Evolutionary conservation across 2,329 filamentous ascomycete genomes (phyloP), one percentile per base, ranked within the genome.

Genomic region (Magnaporthiopsis poae): DNA sequence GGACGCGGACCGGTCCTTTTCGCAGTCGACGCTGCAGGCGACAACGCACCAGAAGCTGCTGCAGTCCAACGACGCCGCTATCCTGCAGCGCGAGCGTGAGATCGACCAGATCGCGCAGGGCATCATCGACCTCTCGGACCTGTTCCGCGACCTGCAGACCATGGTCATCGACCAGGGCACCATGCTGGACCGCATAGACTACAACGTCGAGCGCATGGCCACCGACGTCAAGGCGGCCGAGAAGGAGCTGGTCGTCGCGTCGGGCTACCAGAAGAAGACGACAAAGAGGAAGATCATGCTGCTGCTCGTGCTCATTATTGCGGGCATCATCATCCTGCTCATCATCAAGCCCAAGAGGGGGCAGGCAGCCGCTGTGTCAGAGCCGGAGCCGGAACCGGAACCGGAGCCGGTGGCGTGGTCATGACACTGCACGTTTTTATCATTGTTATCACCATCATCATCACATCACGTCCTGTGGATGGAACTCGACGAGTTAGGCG

Each of bases 71-170:
- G 94, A 98, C 74, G 83, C 88, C 2, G 87, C 87, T 56, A 98
- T 99, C 71, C 86, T 89, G 68, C 95, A 98, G 76, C 90, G 95
- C 69, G 95, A 99, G 78, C 88, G 90, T 60, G 95, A 98, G 77
- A 99, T 99, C 73, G 96, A 96, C 74, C 93, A 97, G 72, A 99
- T 99, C 69, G 95, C 95, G 2, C 93, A 97, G 75, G 94, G 95
- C 67, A 98, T 99, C 77, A 98, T 99, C 73, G 94, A 98, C 75
- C 82, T 99, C 9, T 91, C 94, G 4, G 95, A 97, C 75, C 91
- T 99, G 64, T 99, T 99, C 80, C 91, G 96, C 69, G 95, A 99
- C 73, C 81, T 99, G 36, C 95, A 99, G 77, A 89, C 84, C 63
- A 98, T 99, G 93, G 92, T 96, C 71, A 93, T 96, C 70, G 90